Conservation (phyloP, 2,329 filamentous ascomycete genomes). For the Sordariomycetes sp. region DNA sequence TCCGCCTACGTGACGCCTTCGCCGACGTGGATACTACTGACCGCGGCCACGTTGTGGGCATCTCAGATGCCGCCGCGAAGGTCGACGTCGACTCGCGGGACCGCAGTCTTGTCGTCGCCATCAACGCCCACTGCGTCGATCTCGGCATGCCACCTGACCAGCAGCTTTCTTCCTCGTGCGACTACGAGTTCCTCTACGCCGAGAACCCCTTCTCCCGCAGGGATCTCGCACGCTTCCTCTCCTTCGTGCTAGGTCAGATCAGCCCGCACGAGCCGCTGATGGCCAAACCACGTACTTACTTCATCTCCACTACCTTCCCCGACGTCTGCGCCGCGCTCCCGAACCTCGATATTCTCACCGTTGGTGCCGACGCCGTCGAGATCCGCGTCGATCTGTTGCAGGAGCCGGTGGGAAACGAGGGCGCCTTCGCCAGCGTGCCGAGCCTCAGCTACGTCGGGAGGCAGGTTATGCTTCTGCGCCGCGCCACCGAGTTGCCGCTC, state of each 20-base stretch:
- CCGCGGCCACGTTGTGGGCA: slow-evolving; percentile 56
- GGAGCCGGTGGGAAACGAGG: slow-evolving; percentile 55
- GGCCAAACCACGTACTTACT: slow-evolving; percentile 68
- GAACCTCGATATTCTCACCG: slow-evolving; percentile 78
- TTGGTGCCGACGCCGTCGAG: slow-evolving; percentile 78
- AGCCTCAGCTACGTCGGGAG: slow-evolving; percentile 78
- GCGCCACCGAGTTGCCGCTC: slow-evolving; percentile 79
- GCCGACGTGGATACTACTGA: slow-evolving; percentile 38
- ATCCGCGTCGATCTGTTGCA: slow-evolving; percentile 73
- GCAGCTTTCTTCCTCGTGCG: slow-evolving; percentile 55
- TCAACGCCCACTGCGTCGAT: slow-evolving; percentile 69
- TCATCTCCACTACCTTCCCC: slow-evolving; percentile 82
- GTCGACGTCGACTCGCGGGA: slow-evolving; percentile 47
- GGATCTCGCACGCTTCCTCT: slow-evolving; percentile 68
- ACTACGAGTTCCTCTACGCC: slow-evolving; percentile 82
- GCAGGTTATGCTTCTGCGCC: slow-evolving; percentile 74
- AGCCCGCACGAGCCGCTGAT: slow-evolving; percentile 68
- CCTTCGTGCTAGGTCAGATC: slow-evolving; percentile 69
- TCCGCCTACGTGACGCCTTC: slow-evolving; percentile 21
- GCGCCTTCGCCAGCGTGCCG: slow-evolving; percentile 53
- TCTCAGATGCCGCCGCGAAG: slow-evolving; percentile 46
- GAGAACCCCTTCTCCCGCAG: slow-evolving; percentile 60
- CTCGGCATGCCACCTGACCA: slow-evolving; percentile 59
- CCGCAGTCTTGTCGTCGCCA: slow-evolving; percentile 49
- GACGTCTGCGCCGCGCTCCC: slow-evolving; percentile 74